Base-by-base conservation (phyloP, 495 filamentous ascomycete species). In the Monascus purpureus region DNA sequence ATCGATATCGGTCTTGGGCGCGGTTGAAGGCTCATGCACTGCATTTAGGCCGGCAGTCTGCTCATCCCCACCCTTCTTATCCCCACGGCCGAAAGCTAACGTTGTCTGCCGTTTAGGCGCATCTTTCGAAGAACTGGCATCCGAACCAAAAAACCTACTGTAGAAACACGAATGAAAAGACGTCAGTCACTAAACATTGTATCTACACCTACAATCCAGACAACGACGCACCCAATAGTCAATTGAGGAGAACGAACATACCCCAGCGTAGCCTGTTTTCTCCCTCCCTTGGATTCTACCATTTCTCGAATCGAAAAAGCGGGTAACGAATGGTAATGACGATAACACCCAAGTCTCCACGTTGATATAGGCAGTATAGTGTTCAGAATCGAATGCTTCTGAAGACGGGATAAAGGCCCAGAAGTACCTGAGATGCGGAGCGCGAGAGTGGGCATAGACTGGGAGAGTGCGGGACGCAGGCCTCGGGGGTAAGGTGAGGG, bases 191-290 rank as follows among this genome's bases (percentile, higher is more conserved):
- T 23, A 12, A 28, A 2, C 12, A 1, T 12, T 7, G 17, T 28
- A 18, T 14, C 0, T 26, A 24, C n/a, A 31, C 20, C 29, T 24
- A 17, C 20, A 28, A 15, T 31, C 22, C 9, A 29, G 15, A 29
- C 32, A 36, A 34, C 38, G 43, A 76, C 82, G 65, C 72, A 92
- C 87, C 82, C 74, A 50, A 93, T 61, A 35, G 80, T 92, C 44
- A 72, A 68, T 61, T 94, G 85, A 32, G 72, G 67, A 35, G 76
- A 64, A 52, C 70, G 77, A 28, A 92, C 88, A 65, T 94, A 96
- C 88, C 84, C 84, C 49, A 96, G 55, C 24, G 85, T 94, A 45
- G 80, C 73, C 67, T 96, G 88, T 51, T 86, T 93, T 11, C 46
- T 37, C 28, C 45, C 20, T 22, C 20, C 49, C 41, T 59, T 60